These are phyloP conservation scores for Acer yangbiense DNA, from an alignment of 345 rosid species.

Conservation along the genomic window DNA sequence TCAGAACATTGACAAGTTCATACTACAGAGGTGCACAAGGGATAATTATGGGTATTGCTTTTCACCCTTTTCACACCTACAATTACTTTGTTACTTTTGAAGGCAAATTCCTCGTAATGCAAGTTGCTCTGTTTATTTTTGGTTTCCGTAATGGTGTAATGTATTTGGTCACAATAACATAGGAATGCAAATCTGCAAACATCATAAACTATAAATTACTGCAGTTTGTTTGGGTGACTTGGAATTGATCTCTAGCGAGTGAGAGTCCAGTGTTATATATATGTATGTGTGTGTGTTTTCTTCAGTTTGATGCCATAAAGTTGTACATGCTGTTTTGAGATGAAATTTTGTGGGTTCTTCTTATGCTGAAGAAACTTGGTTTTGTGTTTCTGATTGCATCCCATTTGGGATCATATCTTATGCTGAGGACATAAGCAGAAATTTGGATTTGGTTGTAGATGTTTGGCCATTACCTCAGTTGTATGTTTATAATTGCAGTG, in stretches of 20 bases:
- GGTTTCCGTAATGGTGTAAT: neutral
- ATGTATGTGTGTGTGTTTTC: neutral
- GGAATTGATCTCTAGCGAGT: neutral
- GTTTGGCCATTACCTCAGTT: neutral
- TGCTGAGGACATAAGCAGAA: neutral
- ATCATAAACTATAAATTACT: neutral
- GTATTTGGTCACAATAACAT: too few species aligned
- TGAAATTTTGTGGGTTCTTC: neutral
- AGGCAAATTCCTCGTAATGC: neutral
- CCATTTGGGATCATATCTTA: too few species aligned
- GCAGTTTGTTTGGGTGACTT: neutral
- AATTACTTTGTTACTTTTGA: neutral
- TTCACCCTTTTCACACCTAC: neutral
- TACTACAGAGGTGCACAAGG: slow-evolving; percentile 58
- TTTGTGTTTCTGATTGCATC: too few species aligned
- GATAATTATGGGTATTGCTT: slow-evolving; percentile 41
- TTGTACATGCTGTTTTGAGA: neutral
- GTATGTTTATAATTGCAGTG: neutral
- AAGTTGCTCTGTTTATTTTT: neutral
- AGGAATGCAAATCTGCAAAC: neutral
- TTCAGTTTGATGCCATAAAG: neutral
- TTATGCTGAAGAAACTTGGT: too few species aligned
- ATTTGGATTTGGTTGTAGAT: neutral
- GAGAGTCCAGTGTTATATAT: neutral
- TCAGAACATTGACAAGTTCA: slow-evolving; percentile 57